Percentiles rank a stretch among this genome's conserved stretches.
Evolutionary conservation across 805 yeast genomes (phyloP).

Genomic region (Isabelozyma pseudorhagii): DNA sequence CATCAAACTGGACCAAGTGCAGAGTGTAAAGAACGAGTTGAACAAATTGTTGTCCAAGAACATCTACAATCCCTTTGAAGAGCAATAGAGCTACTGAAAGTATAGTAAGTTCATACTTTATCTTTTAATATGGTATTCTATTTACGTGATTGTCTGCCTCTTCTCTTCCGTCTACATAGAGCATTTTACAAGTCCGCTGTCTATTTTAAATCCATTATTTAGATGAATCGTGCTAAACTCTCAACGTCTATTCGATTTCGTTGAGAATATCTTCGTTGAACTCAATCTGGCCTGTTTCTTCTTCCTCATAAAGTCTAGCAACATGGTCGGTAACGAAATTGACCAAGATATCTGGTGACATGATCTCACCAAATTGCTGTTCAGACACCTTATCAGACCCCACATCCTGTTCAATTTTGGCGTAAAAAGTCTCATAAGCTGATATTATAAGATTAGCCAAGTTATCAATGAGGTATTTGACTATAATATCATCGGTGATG

Average conservation of each 20-base stretch:
- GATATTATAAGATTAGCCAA: constrained; percentile 49
- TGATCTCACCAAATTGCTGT: constrained; percentile 43
- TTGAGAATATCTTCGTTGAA: constrained; percentile 26
- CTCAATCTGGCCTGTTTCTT: constrained; percentile 6
- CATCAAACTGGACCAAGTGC: constrained; percentile 74
- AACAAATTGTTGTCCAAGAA: constrained; percentile 75
- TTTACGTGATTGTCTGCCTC: too few species aligned
- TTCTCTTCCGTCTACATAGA: neutral
- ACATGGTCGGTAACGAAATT: constrained; percentile 43
- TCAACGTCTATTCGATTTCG: constrained; percentile 13
- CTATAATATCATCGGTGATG: constrained; percentile 51
- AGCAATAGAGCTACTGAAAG: constrained; percentile 42
- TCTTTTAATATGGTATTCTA: too few species aligned
- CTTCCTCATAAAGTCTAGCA: constrained; percentile 18
- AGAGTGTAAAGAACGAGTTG: constrained; percentile 71
- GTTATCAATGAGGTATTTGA: constrained; percentile 26
- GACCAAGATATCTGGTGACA: constrained; percentile 63
- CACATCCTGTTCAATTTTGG: constrained; percentile 17
- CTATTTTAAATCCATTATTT: neutral
- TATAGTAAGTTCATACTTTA: too few species aligned
- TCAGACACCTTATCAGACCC: constrained; percentile 16
- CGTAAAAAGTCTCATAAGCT: constrained; percentile 54
- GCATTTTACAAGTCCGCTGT: neutral
- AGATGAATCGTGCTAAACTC: neutral
- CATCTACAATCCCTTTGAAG: constrained; percentile 80